These are phyloP conservation scores for Daldinia caldariorum DNA, from an alignment of 495 filamentous ascomycete species.

Conservation along the genomic window DNA sequence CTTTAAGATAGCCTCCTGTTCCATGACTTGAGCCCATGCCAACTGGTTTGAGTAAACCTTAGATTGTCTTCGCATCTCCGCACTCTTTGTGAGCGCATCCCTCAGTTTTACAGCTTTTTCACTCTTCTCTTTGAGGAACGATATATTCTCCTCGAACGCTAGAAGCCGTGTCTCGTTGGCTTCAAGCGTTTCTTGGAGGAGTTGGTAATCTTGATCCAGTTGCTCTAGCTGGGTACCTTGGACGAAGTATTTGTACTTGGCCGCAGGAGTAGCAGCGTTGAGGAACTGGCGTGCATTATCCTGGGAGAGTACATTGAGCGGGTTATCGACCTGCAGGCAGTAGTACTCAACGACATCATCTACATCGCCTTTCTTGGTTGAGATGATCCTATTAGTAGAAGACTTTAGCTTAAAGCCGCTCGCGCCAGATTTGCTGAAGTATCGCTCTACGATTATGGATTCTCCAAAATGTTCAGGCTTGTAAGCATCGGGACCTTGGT, in stretches of 20 bases:
- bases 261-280: slow-evolving; percentile 77
- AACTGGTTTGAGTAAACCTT: slow-evolving; percentile 69
- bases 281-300: slow-evolving; percentile 95
- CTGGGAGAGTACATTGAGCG: slow-evolving; percentile 96
- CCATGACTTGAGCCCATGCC: slow-evolving; percentile 75
- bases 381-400: slow-evolving; percentile 73
- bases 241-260: slow-evolving; percentile 97
- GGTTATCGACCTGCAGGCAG: slow-evolving; percentile 94
- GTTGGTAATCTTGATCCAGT: slow-evolving; percentile 87
- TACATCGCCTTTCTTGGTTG: slow-evolving; percentile 85
- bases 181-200: slow-evolving; percentile 68
- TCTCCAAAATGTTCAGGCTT: slow-evolving; percentile 83
- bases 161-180: slow-evolving; percentile 57
- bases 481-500: slow-evolving; percentile 83
- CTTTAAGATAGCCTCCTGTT: slow-evolving; percentile 50
- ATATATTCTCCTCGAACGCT: slow-evolving; percentile 69
- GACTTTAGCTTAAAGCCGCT: slow-evolving; percentile 90
- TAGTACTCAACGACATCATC: slow-evolving; percentile 94
- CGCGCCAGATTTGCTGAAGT: slow-evolving; percentile 79
- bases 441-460: slow-evolving; percentile 87
- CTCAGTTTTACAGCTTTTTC: slow-evolving; percentile 55
- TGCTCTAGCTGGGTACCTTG: slow-evolving; percentile 94
- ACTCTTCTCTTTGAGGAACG: slow-evolving; percentile 56
- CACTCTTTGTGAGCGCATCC: slow-evolving; percentile 53
- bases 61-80: slow-evolving; percentile 61